Evolutionary conservation across 768 basidiomycete species (phyloP), one percentile per base, ranked within the genome.

Genomic region (Leccinum truebloodii): DNA sequence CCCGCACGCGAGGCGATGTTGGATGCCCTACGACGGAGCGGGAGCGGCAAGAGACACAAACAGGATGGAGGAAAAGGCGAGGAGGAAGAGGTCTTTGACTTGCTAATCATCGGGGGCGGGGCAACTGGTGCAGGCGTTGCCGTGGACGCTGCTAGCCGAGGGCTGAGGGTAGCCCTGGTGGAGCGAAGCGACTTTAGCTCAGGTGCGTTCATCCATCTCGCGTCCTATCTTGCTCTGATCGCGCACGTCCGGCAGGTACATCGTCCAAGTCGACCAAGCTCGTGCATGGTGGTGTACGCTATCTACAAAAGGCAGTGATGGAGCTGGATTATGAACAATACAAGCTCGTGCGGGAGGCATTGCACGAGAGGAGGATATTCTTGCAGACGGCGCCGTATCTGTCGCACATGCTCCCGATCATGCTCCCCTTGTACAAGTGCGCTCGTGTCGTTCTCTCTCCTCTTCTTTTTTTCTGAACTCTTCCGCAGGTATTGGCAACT

Each of bases 241-340:
- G 10, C 35, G 3, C 28, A 37, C 30, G 8, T 26, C 13, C n/a
- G 16, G 24, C 35, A 93, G 94, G 95, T 18, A 97, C 96, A 0
- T 96, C 94, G 0, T 96, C 94, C 6, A 98, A 98, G 71, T 95
- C 94, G 8, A 98, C 97, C 1, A 98, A 99, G 73, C 88, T 99
- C 55, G 96, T 99, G 1, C 97, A 99, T 76, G 96, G 96, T 16
- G 96, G 96, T 41, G 96, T 98, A 3, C 86, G 96, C 1, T 99
- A 99, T 75, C 85, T 99, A 12, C 96, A 99, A 70, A 99, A 98
- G 71, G 96, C 96, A 3, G 83, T 98, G 37, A 85, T 95, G 68
- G 95, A 96, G 68, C 85, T 97, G 62, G 96, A 98, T 71, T 97
- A 96, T 68, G 94, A 94, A 70, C 94, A 95, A 72, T 95, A 88